Base-by-base conservation (phyloP, 495 filamentous ascomycete species). In the Penicillium cosmopolitanum region DNA sequence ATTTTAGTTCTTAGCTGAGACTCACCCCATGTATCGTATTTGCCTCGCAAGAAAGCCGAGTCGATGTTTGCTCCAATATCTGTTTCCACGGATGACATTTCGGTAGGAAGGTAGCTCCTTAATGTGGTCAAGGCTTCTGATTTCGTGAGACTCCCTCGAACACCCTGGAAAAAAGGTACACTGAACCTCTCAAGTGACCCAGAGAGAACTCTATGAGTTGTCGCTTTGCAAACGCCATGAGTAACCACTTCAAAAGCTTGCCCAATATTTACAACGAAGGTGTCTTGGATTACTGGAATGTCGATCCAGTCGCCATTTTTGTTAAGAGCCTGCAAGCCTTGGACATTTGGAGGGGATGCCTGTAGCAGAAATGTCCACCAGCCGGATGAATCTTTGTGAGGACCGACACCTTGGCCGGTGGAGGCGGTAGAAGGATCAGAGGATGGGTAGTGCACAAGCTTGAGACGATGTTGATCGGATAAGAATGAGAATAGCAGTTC, bases 221-320 rank as follows among this genome's bases (percentile, higher is more conserved):
- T 96, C 38, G 84, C 85, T 35, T 86, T 87, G 68, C 93, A 96
- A 0, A 97, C 90, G 4, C 94, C 94, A 16, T 85, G 84, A 3
- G 94, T 97, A 42, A 98, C 77, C 1, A 95, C 94, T 73, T 97
- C 93, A 21, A 98, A 78, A 1, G 92, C 92, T 67, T 96, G 92
- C 0, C 95, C 95, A 64, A 98, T 96, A 51, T 93, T 94, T 1
- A 97, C 90, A 0, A 98, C 93, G 5, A 88, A 69, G 15, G 85
- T 86, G 1, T 77, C 78, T 0, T 73, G 70, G 2, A 85, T 70
- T 3, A 80, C 80, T 9, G 77, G 70, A 3, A 72, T 76, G 35
- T 78, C 85, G 57, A 98, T 86, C 94, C 94, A 98, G 19, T 84
- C 74, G 23, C 94, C 92, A 21, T 73, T 70, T 63, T 87, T 87